Conservation (phyloP, 345 rosid species). For the Sapria himalayana region DNA sequence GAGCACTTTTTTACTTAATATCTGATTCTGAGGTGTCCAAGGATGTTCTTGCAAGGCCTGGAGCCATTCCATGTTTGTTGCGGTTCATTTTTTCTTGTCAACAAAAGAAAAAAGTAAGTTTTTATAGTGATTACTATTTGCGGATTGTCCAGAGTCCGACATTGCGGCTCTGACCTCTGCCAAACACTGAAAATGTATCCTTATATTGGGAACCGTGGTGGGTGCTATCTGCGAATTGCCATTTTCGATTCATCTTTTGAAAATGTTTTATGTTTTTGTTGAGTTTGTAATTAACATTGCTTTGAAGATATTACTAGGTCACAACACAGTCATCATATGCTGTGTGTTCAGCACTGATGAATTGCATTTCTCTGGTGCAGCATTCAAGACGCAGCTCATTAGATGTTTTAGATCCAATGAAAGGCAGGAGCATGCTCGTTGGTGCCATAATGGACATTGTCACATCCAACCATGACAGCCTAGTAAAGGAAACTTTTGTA, state of each 20-base stretch:
- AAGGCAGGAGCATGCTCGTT: slow-evolving; percentile 99
- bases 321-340: too few species aligned
- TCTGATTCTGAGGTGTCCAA: slow-evolving; percentile 60
- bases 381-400: slow-evolving; percentile 89
- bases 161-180: too few species aligned
- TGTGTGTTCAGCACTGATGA: slow-evolving; percentile 41
- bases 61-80: slow-evolving; percentile 53
- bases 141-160: too few species aligned
- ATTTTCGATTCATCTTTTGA: too few species aligned
- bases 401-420: slow-evolving; percentile 88
- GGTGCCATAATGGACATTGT: slow-evolving; percentile 97
- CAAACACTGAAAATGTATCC: too few species aligned
- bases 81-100: slow-evolving; percentile 78
- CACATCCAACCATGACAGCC: slow-evolving; percentile 52
- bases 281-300: too few species aligned
- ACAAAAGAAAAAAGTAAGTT: slow-evolving; percentile 59
- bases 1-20: slow-evolving; percentile 76
- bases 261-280: too few species aligned
- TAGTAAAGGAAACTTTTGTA: slow-evolving; percentile 36
- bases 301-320: too few species aligned
- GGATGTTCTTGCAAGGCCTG: slow-evolving; percentile 66
- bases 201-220: too few species aligned
- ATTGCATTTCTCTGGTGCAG: slow-evolving; percentile 90
- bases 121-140: background rate
- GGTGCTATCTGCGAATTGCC: too few species aligned